A percentile compares a stretch with the other conserved stretches of the same genome.
phyloP scores from a whole-genome alignment of 2,329 filamentous ascomycete genomes.

The Fusarium subglutinans region DNA sequence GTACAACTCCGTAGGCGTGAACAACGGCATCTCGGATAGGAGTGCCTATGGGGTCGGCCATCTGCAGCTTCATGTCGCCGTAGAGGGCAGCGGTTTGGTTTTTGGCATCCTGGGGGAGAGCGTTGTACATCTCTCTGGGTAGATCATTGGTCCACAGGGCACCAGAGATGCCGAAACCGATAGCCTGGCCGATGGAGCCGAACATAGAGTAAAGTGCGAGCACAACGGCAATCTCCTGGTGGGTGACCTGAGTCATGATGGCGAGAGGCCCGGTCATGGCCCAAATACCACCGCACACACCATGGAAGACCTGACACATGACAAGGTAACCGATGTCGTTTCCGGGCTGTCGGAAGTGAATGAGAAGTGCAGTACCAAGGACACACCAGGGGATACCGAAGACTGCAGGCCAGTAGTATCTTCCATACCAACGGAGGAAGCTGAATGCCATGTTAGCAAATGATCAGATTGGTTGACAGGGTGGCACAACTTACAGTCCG shows the following conservation, averaged over 20 bases:
- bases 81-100: slow-evolving; percentile 61
- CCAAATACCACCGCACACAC: slow-evolving; percentile 61
- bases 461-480: not conserved
- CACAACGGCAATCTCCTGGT: slow-evolving; percentile 46
- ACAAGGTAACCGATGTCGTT: slow-evolving; percentile 56
- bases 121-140: slow-evolving; percentile 55
- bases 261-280: slow-evolving; percentile 47
- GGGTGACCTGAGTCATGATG: slow-evolving; percentile 44
- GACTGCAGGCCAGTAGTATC: slow-evolving; percentile 60
- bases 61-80: slow-evolving; percentile 60
- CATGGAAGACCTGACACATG: slow-evolving; percentile 61
- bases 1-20: slow-evolving; percentile 63
- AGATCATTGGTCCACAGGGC: slow-evolving; percentile 46
- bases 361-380: slow-evolving; percentile 57
- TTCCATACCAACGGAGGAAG: slow-evolving; percentile 58
- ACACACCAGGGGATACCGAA: slow-evolving; percentile 65
- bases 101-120: slow-evolving; percentile 56
- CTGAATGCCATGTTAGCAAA: slow-evolving; percentile 26
- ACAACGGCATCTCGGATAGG: slow-evolving; percentile 64
- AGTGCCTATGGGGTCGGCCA: slow-evolving; percentile 58
- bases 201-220: slow-evolving; percentile 45
- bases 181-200: slow-evolving; percentile 44
- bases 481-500: slow-evolving; percentile 45
- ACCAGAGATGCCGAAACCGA: slow-evolving; percentile 46
- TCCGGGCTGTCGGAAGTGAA: slow-evolving; percentile 46